These are phyloP conservation scores for Byssothecium circinans DNA, from an alignment of 2,329 filamentous ascomycete species.

Conservation along the genomic window DNA sequence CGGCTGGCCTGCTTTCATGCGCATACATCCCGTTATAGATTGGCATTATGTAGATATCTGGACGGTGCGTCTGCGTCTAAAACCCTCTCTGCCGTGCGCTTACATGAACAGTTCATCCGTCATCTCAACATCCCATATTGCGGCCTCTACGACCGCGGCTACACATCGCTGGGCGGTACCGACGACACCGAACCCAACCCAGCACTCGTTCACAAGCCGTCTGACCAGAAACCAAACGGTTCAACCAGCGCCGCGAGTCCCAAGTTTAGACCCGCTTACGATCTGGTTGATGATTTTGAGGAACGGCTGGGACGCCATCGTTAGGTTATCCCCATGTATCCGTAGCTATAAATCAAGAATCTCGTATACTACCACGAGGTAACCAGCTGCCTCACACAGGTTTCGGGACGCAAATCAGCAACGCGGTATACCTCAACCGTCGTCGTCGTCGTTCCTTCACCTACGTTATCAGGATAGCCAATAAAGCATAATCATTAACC, in stretches of 20 bases:
- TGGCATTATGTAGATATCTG: conserved; percentile 97
- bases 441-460: too few species aligned
- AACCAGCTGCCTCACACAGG: too few species aligned
- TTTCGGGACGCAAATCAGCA: too few species aligned
- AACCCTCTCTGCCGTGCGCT: neutral
- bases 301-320: conserved; percentile 44
- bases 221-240: conserved; percentile 18
- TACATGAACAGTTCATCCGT: conserved; percentile 67
- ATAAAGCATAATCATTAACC: too few species aligned
- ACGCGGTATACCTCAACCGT: too few species aligned
- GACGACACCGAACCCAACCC: conserved; percentile 91
- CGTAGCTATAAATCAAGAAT: too few species aligned
- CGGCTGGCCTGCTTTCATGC: conserved; percentile 90
- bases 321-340: too few species aligned
- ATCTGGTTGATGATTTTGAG: conserved; percentile 45
- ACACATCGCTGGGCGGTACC: conserved; percentile 88
- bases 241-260: conserved; percentile 16
- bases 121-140: conserved; percentile 83
- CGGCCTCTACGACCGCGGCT: conserved; percentile 81
- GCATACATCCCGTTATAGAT: conserved; percentile 92
- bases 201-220: conserved; percentile 45
- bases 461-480: too few species aligned
- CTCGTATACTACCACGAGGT: too few species aligned
- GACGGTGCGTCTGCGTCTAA: conserved; percentile 63
- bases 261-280: conserved; percentile 44